Evolutionary conservation across 2,329 filamentous ascomycete species (phyloP).

Genomic region (Pezizomycotina sp.): DNA sequence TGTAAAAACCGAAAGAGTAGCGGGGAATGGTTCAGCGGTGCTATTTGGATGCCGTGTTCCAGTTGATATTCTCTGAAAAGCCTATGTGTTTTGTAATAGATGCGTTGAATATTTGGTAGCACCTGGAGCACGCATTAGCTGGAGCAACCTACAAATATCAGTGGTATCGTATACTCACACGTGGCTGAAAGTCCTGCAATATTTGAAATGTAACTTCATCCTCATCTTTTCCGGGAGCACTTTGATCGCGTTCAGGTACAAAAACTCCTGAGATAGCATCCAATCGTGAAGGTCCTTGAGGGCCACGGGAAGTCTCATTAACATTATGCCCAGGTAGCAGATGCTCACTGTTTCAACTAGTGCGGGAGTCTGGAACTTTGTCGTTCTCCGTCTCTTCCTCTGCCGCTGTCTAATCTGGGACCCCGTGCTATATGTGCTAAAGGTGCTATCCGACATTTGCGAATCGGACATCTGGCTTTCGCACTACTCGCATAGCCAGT

Average conservation of each 20-base stretch:
- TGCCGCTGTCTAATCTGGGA: slow-evolving; percentile 32
- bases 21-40: slow-evolving; percentile 52
- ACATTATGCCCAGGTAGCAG: slow-evolving; percentile 61
- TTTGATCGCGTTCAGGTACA: slow-evolving; percentile 50
- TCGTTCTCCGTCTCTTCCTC: slow-evolving; percentile 29
- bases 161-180: too few relatives aligned
- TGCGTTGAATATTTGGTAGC: too few relatives aligned
- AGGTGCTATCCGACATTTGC: slow-evolving; percentile 28
- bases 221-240: slow-evolving; percentile 48
- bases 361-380: slow-evolving; percentile 36
- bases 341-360: slow-evolving; percentile 59
- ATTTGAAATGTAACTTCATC: slow-evolving; percentile 45
- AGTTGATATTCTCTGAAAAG: too few relatives aligned
- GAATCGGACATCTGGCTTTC: slow-evolving; percentile 18
- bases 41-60: slow-evolving; percentile 54
- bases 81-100: too few relatives aligned
- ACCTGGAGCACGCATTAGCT: too few relatives aligned
- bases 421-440: slow-evolving; percentile 44
- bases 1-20: slow-evolving; percentile 54
- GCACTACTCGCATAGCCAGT: too few relatives aligned
- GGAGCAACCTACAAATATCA: too few relatives aligned
- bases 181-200: slow-evolving; percentile 43
- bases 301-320: slow-evolving; percentile 61
- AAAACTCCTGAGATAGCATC: slow-evolving; percentile 49
- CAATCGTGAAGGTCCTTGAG: slow-evolving; percentile 56